A percentile compares a stretch with the other conserved stretches of the same genome.
Conservation (phyloP, 2,329 filamentous ascomycete genomes). For the Cercospora janseana region DNA sequence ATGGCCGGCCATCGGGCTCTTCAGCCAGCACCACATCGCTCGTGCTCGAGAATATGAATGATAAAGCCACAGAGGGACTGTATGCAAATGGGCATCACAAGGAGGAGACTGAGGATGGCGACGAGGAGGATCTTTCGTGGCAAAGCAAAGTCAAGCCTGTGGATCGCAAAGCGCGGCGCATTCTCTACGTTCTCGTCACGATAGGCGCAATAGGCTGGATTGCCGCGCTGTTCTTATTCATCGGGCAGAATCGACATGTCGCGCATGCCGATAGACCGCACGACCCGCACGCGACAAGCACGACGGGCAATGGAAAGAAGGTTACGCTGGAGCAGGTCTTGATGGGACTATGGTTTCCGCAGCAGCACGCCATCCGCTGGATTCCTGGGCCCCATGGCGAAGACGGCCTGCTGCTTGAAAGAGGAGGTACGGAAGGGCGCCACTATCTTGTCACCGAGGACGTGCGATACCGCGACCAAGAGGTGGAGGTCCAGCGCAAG, state of each 20-base stretch:
- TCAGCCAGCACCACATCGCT: constrained; percentile 81
- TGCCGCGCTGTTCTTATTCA: constrained; percentile 64
- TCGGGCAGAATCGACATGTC: constrained; percentile 64
- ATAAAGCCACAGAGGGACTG: constrained; percentile 52
- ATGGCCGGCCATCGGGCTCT: constrained; percentile 56
- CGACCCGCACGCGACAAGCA: constrained; percentile 63
- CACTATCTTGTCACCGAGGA: constrained; percentile 85
- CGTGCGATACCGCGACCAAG: constrained; percentile 59
- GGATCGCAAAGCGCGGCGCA: constrained; percentile 63
- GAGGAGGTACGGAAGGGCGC: constrained; percentile 58
- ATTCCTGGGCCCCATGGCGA: constrained; percentile 70
- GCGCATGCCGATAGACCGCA: constrained; percentile 63
- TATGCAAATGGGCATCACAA: constrained; percentile 40
- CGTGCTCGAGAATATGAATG: constrained; percentile 73
- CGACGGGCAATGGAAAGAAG: constrained; percentile 65
- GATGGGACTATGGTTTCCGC: constrained; percentile 63
- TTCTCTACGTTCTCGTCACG: constrained; percentile 60
- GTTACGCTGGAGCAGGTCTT: constrained; percentile 72
- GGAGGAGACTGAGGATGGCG: constrained; percentile 48
- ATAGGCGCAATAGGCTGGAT: constrained; percentile 68
- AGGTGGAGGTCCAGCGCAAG: constrained; percentile 43
- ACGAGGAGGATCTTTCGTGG: constrained; percentile 49
- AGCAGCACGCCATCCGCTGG: constrained; percentile 69
- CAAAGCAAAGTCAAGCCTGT: constrained; percentile 50
- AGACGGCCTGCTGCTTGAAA: constrained; percentile 82